Percentiles rank a stretch among this genome's conserved stretches.
phyloP scores from a whole-genome alignment of 2,329 filamentous ascomycete genomes.

The Macrophomina pseudophaseolina region DNA sequence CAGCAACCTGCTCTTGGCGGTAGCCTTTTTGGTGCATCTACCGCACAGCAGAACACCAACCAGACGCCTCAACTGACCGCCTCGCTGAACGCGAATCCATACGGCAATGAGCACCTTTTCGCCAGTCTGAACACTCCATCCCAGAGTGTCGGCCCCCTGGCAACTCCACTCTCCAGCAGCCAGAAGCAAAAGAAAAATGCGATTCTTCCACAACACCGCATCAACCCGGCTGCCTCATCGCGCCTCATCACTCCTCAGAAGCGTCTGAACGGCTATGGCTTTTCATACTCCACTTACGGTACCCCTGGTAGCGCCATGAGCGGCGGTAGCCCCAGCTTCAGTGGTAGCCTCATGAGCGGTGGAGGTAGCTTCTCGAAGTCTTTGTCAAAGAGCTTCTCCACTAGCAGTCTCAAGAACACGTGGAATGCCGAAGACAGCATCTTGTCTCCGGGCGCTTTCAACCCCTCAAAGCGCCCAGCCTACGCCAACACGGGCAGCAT shows the following conservation, averaged over 20 bases:
- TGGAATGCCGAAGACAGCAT: conserved; percentile 86
- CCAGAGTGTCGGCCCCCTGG: conserved; percentile 83
- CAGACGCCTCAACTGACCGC: conserved; percentile 67
- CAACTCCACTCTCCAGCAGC: conserved; percentile 80
- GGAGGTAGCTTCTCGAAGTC: conserved; percentile 69
- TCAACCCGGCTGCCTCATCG: conserved; percentile 79
- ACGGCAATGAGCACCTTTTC: conserved; percentile 87
- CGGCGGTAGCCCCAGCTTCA: conserved; percentile 74
- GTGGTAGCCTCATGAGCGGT: conserved; percentile 42
- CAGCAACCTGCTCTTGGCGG: conserved; percentile 45
- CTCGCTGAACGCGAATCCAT: conserved; percentile 84
- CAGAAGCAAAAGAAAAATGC: conserved; percentile 79
- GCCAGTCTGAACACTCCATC: conserved; percentile 69
- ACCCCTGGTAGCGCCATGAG: conserved; percentile 75
- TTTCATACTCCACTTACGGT: conserved; percentile 90
- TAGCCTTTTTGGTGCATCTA: conserved; percentile 60
- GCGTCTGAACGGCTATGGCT: conserved; percentile 75
- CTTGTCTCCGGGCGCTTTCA: conserved; percentile 83
- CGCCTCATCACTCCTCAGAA: conserved; percentile 84
- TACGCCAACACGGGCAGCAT: conserved; percentile 59
- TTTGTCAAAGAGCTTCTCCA: conserved; percentile 85
- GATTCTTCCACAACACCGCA: conserved; percentile 83
- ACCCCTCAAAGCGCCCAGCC: conserved; percentile 57
- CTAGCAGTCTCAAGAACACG: conserved; percentile 81
- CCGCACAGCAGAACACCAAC: conserved; percentile 60